phyloP scores from a whole-genome alignment of 305 asterid species.

The Fraxinus ornus region DNA sequence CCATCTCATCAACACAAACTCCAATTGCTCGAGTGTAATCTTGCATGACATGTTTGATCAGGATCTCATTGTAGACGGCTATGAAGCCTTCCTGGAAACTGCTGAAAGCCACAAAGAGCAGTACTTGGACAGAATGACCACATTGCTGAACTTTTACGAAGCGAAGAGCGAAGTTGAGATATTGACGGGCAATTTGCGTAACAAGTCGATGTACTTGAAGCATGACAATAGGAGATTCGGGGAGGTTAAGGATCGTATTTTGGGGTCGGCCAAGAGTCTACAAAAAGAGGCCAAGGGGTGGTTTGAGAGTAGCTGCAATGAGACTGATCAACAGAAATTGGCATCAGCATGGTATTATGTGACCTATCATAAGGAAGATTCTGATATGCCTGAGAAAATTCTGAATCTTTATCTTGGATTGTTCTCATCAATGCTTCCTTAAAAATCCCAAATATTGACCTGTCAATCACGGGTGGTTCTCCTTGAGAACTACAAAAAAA shows the following conservation, averaged over 20 bases:
- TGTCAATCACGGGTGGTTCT: slow-evolving; percentile 22
- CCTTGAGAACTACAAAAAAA: slow-evolving; percentile 31
- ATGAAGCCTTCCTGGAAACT: slow-evolving; percentile 38
- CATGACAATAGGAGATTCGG: slow-evolving; percentile 75
- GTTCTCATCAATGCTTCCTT: slow-evolving; percentile 60
- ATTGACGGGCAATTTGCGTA: slow-evolving; percentile 65
- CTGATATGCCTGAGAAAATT: slow-evolving; percentile 50
- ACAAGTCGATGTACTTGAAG: slow-evolving; percentile 59
- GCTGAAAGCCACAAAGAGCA: slow-evolving; percentile 63
- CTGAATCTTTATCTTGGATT: slow-evolving; percentile 64
- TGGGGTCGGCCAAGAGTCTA: slow-evolving; percentile 65
- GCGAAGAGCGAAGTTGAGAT: slow-evolving; percentile 76
- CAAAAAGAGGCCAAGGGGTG: slow-evolving; percentile 70
- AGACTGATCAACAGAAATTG: slow-evolving; percentile 43
- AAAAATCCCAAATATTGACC: slow-evolving; percentile 36
- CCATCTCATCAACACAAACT: slow-evolving; percentile 27
- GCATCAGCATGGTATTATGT: slow-evolving; percentile 90
- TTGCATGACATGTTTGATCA: slow-evolving; percentile 53
- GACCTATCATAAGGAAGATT: slow-evolving; percentile 46
- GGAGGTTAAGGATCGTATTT: slow-evolving; percentile 75
- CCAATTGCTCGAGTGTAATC: slow-evolving; percentile 21
- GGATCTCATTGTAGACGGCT: slow-evolving; percentile 65
- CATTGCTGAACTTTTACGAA: slow-evolving; percentile 59
- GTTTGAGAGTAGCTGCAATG: slow-evolving; percentile 44
- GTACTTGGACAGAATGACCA: slow-evolving; percentile 57